Evolutionary conservation across 2,329 filamentous ascomycete genomes (phyloP), one percentile per base, ranked within the genome.

Genomic region (Lasiodiplodia hormozganensis): DNA sequence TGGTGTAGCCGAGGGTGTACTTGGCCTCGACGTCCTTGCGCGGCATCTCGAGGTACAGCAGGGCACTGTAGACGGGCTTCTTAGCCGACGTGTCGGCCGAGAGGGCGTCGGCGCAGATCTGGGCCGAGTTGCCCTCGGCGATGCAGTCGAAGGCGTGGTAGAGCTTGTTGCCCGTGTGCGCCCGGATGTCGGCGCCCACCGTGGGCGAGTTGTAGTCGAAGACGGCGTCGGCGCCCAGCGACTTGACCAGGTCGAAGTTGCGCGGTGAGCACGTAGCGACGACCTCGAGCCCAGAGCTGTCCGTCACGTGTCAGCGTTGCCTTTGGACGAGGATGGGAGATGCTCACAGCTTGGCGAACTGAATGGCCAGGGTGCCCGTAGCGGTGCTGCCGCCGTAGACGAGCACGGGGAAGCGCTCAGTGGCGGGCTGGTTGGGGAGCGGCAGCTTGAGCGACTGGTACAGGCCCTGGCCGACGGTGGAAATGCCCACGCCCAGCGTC

Each of bases 321-420:
- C 1, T 43, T 21, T 10, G 10, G 10, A 14, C 14, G 47, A 3
- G 31, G 10, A 34, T 34, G 31, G 49, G 18, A n/a, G 18, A n/a
- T 21, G n/a, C 67, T 57, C 12, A 68, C 67, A 64, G 52, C 34
- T 68, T 68, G 8, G 82, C 84, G 69, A 77, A 85, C 71, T 86
- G 85, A 34, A 86, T 79, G 7, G 84, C 84, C 3, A 85, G 76
- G 1, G 79, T 78, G 2, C 85, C 85, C 0, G 84, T 86, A 21
- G 84, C 84, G 2, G 83, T 85, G 49, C 81, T 83, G 10, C 81
- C 85, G 56, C 84, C 85, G 70, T 86, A 86, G 66, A 87, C 82
- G 14, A 86, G 73, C 21, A 86, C 72, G 0, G 82, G 77, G 52
- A 79, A 73, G 49, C 79, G 74, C 11, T 80, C 76, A n/a, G 77